phyloP scores from a whole-genome alignment of 1,139 yeast species.

The Candida frijolesensis region DNA sequence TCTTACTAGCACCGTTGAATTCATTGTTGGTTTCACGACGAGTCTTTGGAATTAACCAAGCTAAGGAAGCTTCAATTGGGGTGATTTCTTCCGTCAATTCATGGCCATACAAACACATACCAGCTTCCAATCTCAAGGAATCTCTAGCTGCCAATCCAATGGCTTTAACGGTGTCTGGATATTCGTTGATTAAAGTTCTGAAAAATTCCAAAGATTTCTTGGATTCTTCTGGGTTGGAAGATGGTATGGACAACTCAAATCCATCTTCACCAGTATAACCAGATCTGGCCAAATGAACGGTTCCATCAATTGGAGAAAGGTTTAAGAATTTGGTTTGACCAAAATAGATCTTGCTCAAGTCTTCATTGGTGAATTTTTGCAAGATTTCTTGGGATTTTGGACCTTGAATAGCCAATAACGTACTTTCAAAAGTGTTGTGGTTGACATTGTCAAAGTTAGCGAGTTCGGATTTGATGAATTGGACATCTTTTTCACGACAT shows the following conservation, averaged over 20 bases:
- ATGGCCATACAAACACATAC: constrained; percentile 96
- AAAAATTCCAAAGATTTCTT: constrained; percentile 61
- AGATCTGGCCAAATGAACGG: constrained; percentile 81
- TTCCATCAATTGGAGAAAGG: constrained; percentile 43
- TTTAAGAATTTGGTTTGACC: constrained; percentile 68
- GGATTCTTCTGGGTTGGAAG: constrained; percentile 43
- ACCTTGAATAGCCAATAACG: constrained; percentile 89
- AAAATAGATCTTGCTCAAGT: constrained; percentile 65
- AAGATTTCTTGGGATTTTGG: constrained; percentile 73
- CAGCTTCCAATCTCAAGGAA: constrained; percentile 92
- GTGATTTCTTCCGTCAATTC: constrained; percentile 81
- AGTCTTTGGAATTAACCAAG: constrained; percentile 86
- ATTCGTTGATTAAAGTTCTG: constrained; percentile 55
- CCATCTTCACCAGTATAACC: constrained; percentile 99
- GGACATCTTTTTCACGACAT: constrained; percentile 78
- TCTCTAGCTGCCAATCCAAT: constrained; percentile 98
- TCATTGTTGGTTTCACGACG: constrained; percentile 56
- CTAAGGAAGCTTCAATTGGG: constrained; percentile 85
- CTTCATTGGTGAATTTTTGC: constrained; percentile 62
- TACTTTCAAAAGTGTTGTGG: constrained; percentile 71
- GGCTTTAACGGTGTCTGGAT: constrained; percentile 67
- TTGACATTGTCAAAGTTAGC: constrained; percentile 45
- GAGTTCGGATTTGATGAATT: constrained; percentile 60
- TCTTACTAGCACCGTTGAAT: constrained; percentile 80
- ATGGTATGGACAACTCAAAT: constrained; percentile 84